phyloP scores from a whole-genome alignment of 306 rosid genomes.

The Bauhinia variegata region DNA sequence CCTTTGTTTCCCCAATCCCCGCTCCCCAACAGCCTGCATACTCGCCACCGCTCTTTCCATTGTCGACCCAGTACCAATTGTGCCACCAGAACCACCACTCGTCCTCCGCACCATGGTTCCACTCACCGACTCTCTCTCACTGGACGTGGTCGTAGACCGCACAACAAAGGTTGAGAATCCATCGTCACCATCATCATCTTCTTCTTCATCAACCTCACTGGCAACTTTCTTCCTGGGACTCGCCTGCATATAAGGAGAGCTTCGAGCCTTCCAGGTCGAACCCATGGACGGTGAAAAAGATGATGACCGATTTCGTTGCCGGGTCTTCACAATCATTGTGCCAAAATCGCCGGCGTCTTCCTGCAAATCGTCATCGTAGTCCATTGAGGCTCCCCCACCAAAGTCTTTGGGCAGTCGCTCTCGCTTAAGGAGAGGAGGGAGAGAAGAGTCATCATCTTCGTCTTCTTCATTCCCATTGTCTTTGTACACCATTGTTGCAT shows the following conservation, averaged over 20 bases:
- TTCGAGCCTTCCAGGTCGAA: constrained; percentile 45
- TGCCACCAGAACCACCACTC: constrained; percentile 28
- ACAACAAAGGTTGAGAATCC: constrained; percentile 76
- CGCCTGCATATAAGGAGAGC: constrained; percentile 37
- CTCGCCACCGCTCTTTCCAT: constrained; percentile 94
- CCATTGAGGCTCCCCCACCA: constrained; percentile 88
- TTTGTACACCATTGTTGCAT: constrained; percentile 79
- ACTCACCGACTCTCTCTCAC: constrained; percentile 63
- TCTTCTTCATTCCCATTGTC: constrained; percentile 58
- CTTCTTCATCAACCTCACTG: constrained; percentile 36
- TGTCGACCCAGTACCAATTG: constrained; percentile 45
- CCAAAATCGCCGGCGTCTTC: constrained; percentile 68
- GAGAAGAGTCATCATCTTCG: constrained; percentile 75
- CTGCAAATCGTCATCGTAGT: constrained; percentile 65
- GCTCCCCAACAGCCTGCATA: constrained; percentile 80
- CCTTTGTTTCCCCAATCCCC: constrained; percentile 75
- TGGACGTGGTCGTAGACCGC: constrained; percentile 53
- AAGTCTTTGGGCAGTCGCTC: constrained; percentile 94
- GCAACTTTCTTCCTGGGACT: constrained; percentile 42
- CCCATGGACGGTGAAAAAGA: constrained; percentile 38
- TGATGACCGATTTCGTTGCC: constrained; percentile 48
- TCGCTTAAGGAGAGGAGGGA: constrained; percentile 93
- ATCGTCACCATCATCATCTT: constrained; percentile 47
- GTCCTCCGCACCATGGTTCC: constrained; percentile 71
- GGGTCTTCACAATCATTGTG: constrained; percentile 71